A percentile compares a stretch with the other conserved stretches of the same genome.
Evolutionary conservation across 306 rosid species (phyloP).

Genomic region (Rosa lucieae): DNA sequence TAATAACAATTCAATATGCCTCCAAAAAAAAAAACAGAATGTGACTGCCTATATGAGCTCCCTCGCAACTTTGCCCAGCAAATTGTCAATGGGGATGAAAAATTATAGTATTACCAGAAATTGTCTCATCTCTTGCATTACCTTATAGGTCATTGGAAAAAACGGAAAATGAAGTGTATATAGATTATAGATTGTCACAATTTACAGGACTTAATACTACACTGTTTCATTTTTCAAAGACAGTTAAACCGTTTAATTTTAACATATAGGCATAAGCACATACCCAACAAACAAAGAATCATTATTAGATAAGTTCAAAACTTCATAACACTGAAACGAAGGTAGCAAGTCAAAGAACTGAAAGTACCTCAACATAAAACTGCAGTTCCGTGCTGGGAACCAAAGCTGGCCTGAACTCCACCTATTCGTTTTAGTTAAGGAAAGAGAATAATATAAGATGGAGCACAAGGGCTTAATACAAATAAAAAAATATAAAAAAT

Average conservation of each 20-base stretch:
- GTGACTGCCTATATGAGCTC: background rate
- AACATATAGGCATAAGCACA: background rate
- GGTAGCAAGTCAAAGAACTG: slow-evolving; percentile 12
- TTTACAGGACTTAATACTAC: background rate
- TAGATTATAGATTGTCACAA: background rate
- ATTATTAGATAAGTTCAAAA: background rate
- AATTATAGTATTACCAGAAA: background rate
- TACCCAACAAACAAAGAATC: background rate
- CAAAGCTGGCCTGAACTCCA: slow-evolving; percentile 73
- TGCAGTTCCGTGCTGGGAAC: slow-evolving; percentile 68
- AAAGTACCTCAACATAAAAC: slow-evolving; percentile 74
- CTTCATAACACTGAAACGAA: slow-evolving; percentile 16
- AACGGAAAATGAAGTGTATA: background rate
- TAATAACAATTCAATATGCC: background rate
- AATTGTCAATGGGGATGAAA: background rate
- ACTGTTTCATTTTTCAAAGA: background rate
- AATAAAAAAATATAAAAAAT: background rate
- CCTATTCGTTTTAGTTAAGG: slow-evolving; percentile 39
- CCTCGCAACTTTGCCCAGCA: background rate
- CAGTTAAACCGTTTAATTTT: background rate
- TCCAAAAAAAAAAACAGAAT: background rate
- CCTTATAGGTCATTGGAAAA: background rate
- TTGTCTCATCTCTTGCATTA: background rate
- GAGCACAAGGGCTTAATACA: slow-evolving; percentile 9
- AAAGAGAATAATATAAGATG: slow-evolving; percentile 14